A percentile compares a stretch with the other conserved stretches of the same genome.
phyloP scores from a whole-genome alignment of 2,329 filamentous ascomycete species.

The Ilyonectria mors-panacis region DNA sequence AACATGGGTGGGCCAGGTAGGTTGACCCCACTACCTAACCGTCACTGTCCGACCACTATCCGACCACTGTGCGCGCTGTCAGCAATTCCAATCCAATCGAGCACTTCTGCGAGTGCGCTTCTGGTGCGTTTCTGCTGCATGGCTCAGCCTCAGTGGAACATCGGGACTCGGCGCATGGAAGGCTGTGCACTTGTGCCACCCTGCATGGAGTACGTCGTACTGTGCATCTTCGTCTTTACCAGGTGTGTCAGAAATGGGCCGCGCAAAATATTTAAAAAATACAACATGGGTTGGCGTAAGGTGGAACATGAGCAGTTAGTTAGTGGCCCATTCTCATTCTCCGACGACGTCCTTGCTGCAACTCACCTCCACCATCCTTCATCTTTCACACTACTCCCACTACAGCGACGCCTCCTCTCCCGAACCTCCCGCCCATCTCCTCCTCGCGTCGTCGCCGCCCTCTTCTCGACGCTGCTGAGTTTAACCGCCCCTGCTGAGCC shows the following conservation, averaged over 20 bases:
- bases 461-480: neutral
- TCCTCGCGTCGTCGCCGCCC: neutral
- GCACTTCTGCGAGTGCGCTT: neutral
- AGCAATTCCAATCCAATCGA: neutral
- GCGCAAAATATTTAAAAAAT: neutral
- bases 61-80: constrained; percentile 1
- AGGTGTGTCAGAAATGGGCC: neutral
- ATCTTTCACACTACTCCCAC: neutral
- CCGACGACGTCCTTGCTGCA: neutral
- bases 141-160: constrained; percentile 5
- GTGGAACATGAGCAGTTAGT: neutral
- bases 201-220: neutral
- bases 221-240: neutral
- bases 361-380: neutral
- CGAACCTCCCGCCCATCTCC: neutral
- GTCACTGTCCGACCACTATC: neutral
- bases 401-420: neutral
- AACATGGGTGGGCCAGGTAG: neutral
- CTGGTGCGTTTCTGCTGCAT: neutral
- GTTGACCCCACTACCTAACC: neutral
- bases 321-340: neutral
- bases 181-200: constrained; percentile 1
- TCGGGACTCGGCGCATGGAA: constrained; percentile 4
- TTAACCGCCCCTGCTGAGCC: constrained; percentile 2
- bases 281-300: neutral